Conservation (phyloP, 345 rosid species). For the sweet orange (Citrus sinensis) region DVS_A1.0 CM039163.1:43163001-43163500, state of each 20-base stretch:
- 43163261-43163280: constrained; percentile 19
- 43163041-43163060: neutral
- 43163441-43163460: constrained; percentile 47
- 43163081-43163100: neutral
- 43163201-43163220: neutral
- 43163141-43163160: neutral
- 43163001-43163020: neutral
- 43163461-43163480: constrained; percentile 38
- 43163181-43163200: neutral
- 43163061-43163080: neutral
- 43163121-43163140: neutral
- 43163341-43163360: constrained; percentile 19
- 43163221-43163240: neutral
- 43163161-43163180: neutral
- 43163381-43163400: constrained; percentile 37
- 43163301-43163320: constrained; percentile 7
- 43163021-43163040: neutral
- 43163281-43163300: constrained; percentile 12
- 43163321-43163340: constrained; percentile 5
- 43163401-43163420: constrained; percentile 61
- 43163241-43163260: neutral
- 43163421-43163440: constrained; percentile 29
- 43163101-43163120: neutral
- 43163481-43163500: constrained; percentile 57
- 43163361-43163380: constrained; percentile 28